A percentile compares a stretch with the other conserved stretches of the same genome.
These are phyloP conservation scores for Podila horticola DNA, from an alignment of 192 early-diverging fungal species.

Conservation along the genomic window DNA sequence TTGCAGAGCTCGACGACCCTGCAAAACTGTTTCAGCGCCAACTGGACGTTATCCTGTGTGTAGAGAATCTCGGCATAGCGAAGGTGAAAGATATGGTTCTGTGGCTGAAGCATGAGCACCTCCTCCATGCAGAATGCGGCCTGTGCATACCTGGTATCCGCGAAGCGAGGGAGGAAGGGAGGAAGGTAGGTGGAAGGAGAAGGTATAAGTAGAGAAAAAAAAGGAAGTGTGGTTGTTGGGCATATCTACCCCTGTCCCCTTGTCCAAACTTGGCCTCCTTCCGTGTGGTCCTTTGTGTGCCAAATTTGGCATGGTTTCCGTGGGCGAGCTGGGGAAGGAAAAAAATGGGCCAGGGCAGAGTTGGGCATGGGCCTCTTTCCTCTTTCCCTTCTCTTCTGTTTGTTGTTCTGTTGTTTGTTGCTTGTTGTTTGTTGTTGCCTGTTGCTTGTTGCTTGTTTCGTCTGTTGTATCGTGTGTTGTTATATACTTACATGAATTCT, in stretches of 20 bases:
- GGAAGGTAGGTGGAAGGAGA: too few species aligned
- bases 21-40: slow-evolving; percentile 91
- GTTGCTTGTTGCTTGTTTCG: background rate
- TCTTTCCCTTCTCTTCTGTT: background rate
- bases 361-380: background rate
- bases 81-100: slow-evolving; percentile 86
- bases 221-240: background rate
- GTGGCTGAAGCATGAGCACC: slow-evolving; percentile 86
- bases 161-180: background rate
- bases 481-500: slow-evolving; percentile 63
- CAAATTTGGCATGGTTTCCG: background rate
- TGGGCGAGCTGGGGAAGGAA: background rate
- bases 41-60: slow-evolving; percentile 68
- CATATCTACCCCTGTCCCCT: background rate
- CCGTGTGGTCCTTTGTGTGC: background rate
- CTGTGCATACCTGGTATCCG: slow-evolving; percentile 70
- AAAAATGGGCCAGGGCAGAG: background rate
- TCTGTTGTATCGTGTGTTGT: background rate
- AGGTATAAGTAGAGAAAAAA: background rate
- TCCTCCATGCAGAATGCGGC: slow-evolving; percentile 95
- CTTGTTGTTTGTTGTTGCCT: background rate
- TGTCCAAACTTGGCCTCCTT: background rate
- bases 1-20: slow-evolving; percentile 86
- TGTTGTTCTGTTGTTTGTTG: background rate
- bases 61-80: slow-evolving; percentile 92